phyloP scores from a whole-genome alignment of 768 basidiomycete species.

The Lactarius tabidus region DNA sequence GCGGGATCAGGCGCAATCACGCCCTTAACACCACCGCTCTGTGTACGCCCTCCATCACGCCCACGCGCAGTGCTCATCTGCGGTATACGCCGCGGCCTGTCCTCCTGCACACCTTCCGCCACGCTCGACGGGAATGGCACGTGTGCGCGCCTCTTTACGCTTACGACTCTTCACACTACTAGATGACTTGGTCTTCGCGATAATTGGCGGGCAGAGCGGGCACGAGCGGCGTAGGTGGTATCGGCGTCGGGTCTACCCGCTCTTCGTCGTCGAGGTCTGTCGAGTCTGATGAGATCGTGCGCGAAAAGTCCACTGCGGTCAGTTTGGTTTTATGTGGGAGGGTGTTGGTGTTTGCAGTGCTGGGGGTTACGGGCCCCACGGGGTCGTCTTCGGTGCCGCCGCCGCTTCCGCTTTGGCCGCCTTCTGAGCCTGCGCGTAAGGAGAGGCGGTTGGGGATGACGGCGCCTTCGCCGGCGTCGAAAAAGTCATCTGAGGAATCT shows the following conservation, averaged over 20 bases:
- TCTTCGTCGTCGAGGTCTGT: conserved; percentile 44
- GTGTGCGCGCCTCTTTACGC: conserved; percentile 34
- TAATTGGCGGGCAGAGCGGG: neutral
- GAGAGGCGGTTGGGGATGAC: conserved; percentile 41
- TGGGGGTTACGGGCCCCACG: conserved; percentile 65
- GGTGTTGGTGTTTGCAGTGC: too few species aligned
- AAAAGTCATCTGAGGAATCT: conserved; percentile 46
- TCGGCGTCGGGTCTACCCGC: conserved; percentile 66
- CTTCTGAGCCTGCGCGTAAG: conserved; percentile 35
- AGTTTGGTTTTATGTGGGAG: conserved; percentile 25
- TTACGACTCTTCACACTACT: conserved; percentile 38
- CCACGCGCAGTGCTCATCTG: conserved; percentile 74
- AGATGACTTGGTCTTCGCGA: neutral
- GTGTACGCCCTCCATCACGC: conserved; percentile 81
- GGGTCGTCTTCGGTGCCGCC: conserved; percentile 70
- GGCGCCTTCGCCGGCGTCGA: conserved; percentile 39
- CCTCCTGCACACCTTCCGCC: conserved; percentile 19
- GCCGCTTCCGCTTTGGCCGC: conserved; percentile 51
- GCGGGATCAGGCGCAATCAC: conserved; percentile 46
- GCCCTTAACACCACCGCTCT: conserved; percentile 81
- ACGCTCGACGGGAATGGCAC: conserved; percentile 23
- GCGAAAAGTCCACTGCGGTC: conserved; percentile 32
- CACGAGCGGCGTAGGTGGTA: conserved; percentile 31
- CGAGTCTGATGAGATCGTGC: conserved; percentile 35
- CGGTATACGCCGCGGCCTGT: conserved; percentile 31